phyloP scores from a whole-genome alignment of 106 monocot species.

The Phalaenopsis aphrodite region DNA sequence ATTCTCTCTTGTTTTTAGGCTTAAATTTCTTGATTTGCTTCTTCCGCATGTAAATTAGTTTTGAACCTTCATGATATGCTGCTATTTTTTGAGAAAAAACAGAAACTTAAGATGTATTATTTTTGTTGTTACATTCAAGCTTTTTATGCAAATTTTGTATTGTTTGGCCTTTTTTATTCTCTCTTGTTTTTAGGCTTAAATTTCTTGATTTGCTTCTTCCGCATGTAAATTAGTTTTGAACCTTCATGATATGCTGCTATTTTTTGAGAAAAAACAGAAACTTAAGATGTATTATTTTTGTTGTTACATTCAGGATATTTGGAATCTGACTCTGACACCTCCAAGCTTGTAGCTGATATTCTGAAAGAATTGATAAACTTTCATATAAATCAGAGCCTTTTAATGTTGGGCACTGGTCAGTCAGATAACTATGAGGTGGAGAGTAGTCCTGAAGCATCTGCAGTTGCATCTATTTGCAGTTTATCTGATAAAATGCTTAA shows the following conservation, averaged over 20 bases:
- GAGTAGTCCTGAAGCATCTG: conserved; percentile 18
- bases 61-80: background rate
- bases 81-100: background rate
- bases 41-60: background rate
- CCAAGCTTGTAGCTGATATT: conserved; percentile 39
- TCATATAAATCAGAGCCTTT: conserved; percentile 31
- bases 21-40: background rate
- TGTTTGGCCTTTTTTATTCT: background rate
- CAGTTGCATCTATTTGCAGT: conserved; percentile 51
- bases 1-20: background rate
- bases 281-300: conserved; percentile 3
- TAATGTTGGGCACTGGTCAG: conserved; percentile 10
- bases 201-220: background rate
- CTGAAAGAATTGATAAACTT: conserved; percentile 57
- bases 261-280: background rate
- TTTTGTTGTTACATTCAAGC: conserved; percentile 4
- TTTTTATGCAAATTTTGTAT: background rate
- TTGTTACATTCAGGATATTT: conserved; percentile 49
- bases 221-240: background rate
- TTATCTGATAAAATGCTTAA: conserved; percentile 36
- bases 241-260: background rate
- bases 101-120: conserved; percentile 2
- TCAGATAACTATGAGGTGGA: conserved; percentile 12
- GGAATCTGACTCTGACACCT: conserved; percentile 25
- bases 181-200: background rate